These are phyloP conservation scores for Tricholomella constricta DNA, from an alignment of 768 basidiomycete genomes.

Conservation along the genomic window DNA sequence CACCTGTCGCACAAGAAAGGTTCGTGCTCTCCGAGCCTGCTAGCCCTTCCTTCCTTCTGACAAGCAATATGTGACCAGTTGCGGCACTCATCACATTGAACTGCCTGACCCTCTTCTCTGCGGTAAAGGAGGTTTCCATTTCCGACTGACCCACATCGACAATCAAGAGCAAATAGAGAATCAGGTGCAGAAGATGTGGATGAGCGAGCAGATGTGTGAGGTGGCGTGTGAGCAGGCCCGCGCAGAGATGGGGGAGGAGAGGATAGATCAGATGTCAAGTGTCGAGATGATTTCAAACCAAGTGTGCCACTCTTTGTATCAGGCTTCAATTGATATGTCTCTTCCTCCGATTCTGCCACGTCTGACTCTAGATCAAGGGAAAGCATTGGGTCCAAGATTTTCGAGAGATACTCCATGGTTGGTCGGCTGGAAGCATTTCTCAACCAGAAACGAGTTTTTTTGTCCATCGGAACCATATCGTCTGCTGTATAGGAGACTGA, in stretches of 20 bases:
- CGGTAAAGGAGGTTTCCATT: conserved; percentile 18
- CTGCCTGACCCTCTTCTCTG: conserved; percentile 11
- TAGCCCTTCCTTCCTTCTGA: conserved; percentile 18
- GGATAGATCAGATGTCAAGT: too few species aligned
- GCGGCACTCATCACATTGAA: conserved; percentile 19
- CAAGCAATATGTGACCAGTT: conserved; percentile 25
- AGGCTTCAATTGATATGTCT: neutral
- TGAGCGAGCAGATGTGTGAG: neutral
- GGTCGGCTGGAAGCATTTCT: too few species aligned
- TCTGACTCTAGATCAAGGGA: too few species aligned
- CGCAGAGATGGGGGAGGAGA: neutral
- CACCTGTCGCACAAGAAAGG: conserved; percentile 6
- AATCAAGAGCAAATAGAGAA: conserved; percentile 12
- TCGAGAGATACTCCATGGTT: too few species aligned
- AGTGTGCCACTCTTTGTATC: neutral
- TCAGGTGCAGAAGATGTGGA: neutral
- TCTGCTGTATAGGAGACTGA: neutral
- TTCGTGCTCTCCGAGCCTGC: neutral
- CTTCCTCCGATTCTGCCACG: neutral
- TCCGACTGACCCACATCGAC: conserved; percentile 19
- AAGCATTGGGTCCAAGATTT: too few species aligned
- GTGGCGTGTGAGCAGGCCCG: neutral
- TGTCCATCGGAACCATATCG: neutral
- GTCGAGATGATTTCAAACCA: too few species aligned
- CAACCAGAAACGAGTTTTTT: too few species aligned